phyloP scores from a whole-genome alignment of 1,284 basidiomycete genomes.

The Moesziomyces antarcticus region DNA sequence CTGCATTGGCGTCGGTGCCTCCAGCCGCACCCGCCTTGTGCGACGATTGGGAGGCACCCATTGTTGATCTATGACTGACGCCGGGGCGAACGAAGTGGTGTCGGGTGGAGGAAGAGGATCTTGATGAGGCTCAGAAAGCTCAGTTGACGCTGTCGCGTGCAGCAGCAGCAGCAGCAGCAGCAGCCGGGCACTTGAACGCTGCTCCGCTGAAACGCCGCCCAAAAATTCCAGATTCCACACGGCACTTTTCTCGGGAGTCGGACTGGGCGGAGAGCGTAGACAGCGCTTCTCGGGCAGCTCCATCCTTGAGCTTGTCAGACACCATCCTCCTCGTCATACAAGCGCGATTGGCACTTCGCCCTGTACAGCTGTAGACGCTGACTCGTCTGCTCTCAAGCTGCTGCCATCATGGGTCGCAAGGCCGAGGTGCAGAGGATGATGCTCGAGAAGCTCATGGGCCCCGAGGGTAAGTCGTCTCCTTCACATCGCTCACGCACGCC shows the following conservation, averaged over 20 bases:
- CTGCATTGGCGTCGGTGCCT: conserved; percentile 34
- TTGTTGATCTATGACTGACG: background rate
- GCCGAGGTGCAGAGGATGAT: conserved; percentile 90
- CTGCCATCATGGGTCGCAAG: conserved; percentile 61
- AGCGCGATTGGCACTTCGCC: background rate
- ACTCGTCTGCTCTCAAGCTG: conserved; percentile 4
- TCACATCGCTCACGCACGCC: background rate
- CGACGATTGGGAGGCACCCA: conserved; percentile 53
- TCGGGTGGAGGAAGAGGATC: background rate
- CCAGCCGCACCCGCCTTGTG: conserved; percentile 34
- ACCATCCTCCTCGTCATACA: background rate
- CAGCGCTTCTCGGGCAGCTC: no score
- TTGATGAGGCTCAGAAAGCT: no score
- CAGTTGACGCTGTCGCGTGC: conserved; percentile 16
- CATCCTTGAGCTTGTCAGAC: background rate
- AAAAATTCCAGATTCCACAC: conserved; percentile 18
- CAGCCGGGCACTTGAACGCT: background rate
- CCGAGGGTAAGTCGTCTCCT: conserved; percentile 31
- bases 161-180: no score
- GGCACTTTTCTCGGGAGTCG: no score
- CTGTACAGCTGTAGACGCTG: conserved; percentile 7
- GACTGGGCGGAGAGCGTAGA: no score
- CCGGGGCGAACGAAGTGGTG: background rate
- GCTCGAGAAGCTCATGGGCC: conserved; percentile 74
- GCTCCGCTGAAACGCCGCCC: conserved; percentile 1